Evolutionary conservation across 108 stramenopile species (phyloP), one percentile per base, ranked within the genome.

Genomic region (Conticribra weissflogii): DNA sequence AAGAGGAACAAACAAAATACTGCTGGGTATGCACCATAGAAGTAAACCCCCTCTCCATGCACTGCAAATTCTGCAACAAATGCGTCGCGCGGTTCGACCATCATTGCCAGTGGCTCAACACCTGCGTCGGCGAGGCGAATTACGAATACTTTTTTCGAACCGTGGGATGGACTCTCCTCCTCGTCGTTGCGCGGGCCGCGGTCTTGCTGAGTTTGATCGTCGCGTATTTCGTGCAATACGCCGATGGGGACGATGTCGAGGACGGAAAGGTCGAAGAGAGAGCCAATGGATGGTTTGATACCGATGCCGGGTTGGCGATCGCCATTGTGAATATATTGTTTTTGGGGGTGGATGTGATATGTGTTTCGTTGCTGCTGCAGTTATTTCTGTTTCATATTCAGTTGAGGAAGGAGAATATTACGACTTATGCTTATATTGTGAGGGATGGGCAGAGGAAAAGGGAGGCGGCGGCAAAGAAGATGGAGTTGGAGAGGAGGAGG

Each of bases 51-150:
- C 63, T 87, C 51, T 85, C 90, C 44, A 95, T 95, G 93, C 97
- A 98, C 60, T 98, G 97, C 86, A 90, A 95, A 66, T 96, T 86
- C 62, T 98, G 97, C 73, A 85, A 98, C 71, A 98, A 98, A 68
- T 98, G 97, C 74, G 93, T 96, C 18, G 66, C 71, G 49, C 66
- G 76, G n/a, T 98, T 98, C 70, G 97, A 98, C 76, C 97, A 98
- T 75, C 97, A 98, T 71, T 98, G 97, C 79, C 83, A 88, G 70
- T 98, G 95, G 96, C 90, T 98, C 63, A 96, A 98, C 50, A 95
- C 93, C 9, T 95, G 94, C 66, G 78, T 95, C 17, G 96, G 93
- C 15, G 66, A 71, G 54, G 74, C 67, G 52, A 97, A 97, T 65
- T 97, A 97, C 62, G 45, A 63, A 16, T 82, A 74, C 30, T 97